A percentile compares a stretch with the other conserved stretches of the same genome.
Evolutionary conservation across 441 rosid genomes (phyloP).

Genomic region (Corymbia calophylla): DNA sequence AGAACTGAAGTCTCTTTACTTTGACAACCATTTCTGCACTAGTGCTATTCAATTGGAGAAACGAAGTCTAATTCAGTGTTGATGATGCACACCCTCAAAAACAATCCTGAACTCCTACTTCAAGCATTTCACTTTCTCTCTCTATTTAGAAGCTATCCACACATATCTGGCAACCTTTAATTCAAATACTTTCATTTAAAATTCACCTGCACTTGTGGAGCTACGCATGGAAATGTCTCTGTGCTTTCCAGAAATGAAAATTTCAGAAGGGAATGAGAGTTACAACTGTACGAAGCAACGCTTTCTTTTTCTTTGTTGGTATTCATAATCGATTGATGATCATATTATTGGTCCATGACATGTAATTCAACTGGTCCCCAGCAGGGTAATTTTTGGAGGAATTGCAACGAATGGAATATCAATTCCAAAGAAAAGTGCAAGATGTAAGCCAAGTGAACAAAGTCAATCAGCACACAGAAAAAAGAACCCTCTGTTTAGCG

Average conservation of each 20-base stretch:
- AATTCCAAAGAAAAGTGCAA: not conserved
- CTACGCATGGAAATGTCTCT: not conserved
- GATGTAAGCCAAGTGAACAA: not conserved
- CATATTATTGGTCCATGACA: not conserved
- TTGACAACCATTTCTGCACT: no score
- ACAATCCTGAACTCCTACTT: no score
- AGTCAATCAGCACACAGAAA: not conserved
- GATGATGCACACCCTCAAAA: no score
- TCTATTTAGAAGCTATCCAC: no score
- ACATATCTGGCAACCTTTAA: no score
- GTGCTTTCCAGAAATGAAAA: not conserved
- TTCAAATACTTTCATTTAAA: not conserved
- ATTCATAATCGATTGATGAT: not conserved
- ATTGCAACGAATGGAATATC: no score
- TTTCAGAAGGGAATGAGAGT: not conserved
- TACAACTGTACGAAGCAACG: not conserved
- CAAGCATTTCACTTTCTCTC: no score
- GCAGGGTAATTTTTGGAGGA: no score
- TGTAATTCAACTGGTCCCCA: not conserved
- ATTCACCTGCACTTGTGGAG: not conserved
- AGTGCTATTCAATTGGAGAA: no score
- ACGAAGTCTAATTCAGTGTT: no score
- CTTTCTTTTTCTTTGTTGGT: not conserved
- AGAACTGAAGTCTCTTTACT: no score
- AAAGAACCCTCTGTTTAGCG: not conserved